Evolutionary conservation across 805 yeast genomes (phyloP).

Genomic region (Kazachstania psychrophila): DNA sequence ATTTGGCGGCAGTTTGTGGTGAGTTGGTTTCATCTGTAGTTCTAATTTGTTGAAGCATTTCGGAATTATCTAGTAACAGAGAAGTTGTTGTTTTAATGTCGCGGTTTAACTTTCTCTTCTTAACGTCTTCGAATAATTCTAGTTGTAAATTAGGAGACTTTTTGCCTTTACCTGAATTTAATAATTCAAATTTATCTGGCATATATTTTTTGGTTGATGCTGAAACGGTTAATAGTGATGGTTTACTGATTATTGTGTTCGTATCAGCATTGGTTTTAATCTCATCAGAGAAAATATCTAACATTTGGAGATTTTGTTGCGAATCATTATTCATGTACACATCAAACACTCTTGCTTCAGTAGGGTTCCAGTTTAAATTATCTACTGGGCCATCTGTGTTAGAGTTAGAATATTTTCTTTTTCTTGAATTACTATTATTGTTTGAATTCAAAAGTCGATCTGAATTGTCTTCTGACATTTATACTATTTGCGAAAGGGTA

Average conservation of each 20-base stretch:
- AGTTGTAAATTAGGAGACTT: slow-evolving; percentile 6
- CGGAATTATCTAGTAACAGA: no score
- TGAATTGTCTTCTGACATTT: neutral
- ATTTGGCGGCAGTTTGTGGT: neutral
- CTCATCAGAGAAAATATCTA: slow-evolving; percentile 19
- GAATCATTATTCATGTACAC: slow-evolving; percentile 18
- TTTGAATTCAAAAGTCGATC: neutral
- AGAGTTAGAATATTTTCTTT: neutral
- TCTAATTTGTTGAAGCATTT: no score
- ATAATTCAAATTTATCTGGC: slow-evolving; percentile 5
- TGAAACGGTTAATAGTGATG: neutral
- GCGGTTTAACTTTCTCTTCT: slow-evolving; percentile 5
- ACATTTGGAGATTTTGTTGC: slow-evolving; percentile 11
- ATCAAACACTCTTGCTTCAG: slow-evolving; percentile 20
- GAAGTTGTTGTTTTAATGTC: neutral
- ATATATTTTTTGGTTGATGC: neutral
- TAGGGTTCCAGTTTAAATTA: slow-evolving; percentile 13
- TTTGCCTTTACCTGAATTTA: slow-evolving; percentile 13
- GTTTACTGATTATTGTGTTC: neutral
- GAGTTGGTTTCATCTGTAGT: neutral
- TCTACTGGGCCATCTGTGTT: neutral
- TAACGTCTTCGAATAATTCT: slow-evolving; percentile 7
- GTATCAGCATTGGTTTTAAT: neutral
- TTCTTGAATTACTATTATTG: neutral
- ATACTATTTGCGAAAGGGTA: no score